These are phyloP conservation scores for Alternaria burnsii DNA, from an alignment of 2,329 filamentous ascomycete species.

Conservation along the genomic window DNA sequence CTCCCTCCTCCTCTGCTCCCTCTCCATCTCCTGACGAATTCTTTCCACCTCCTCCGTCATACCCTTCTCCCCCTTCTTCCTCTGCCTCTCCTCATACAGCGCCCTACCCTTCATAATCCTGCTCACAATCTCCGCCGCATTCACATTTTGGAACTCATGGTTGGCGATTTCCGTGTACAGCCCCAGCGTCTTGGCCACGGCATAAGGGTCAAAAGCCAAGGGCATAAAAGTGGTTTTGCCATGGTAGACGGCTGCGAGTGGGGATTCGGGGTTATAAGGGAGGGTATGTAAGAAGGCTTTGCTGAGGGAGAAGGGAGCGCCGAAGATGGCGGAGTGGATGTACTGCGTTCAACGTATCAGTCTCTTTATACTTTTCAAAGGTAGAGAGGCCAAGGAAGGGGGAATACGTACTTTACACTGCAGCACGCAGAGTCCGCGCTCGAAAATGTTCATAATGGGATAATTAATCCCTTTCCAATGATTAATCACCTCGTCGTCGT, in stretches of 20 bases:
- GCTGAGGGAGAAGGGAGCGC: conserved; percentile 87
- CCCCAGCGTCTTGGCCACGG: conserved; percentile 78
- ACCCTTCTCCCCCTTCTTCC: conserved; percentile 87
- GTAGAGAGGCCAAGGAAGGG: not conserved
- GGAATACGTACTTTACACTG: conserved; percentile 80
- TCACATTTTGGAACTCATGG: conserved; percentile 86
- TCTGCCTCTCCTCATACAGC: conserved; percentile 90
- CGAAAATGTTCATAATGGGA: conserved; percentile 99
- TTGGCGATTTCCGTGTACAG: conserved; percentile 81
- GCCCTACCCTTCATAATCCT: conserved; percentile 87
- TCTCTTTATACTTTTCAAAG: not conserved
- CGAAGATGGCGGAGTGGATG: conserved; percentile 86
- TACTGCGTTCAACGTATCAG: conserved; percentile 64
- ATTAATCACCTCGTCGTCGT: conserved; percentile 95
- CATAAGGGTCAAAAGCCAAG: conserved; percentile 68
- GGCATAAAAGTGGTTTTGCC: conserved; percentile 94
- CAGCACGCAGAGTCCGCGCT: conserved; percentile 91
- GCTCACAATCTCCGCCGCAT: conserved; percentile 89
- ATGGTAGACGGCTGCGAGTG: conserved; percentile 81
- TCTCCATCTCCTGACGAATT: conserved; percentile 49
- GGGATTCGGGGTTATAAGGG: conserved; percentile 66
- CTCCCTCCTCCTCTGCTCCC: conserved; percentile 47
- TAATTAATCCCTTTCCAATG: conserved; percentile 97
- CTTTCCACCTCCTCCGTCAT: conserved; percentile 69
- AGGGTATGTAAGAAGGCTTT: conserved; percentile 76